Evolutionary conservation across 2,329 filamentous ascomycete genomes (phyloP).

Genomic region (Aureobasidium sp.): DNA sequence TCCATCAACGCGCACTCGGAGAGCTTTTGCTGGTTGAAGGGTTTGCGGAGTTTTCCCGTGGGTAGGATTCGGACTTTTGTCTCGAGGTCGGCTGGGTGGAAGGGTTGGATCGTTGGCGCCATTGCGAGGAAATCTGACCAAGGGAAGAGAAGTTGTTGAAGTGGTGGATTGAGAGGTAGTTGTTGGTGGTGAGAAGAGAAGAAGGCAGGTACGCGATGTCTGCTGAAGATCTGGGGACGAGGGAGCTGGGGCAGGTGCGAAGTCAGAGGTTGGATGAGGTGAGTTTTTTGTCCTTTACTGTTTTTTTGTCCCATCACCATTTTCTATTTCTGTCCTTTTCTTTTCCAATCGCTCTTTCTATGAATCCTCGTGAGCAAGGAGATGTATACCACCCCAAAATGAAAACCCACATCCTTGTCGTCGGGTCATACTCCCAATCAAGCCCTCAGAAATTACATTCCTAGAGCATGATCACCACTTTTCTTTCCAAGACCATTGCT

Average conservation of each 20-base stretch:
- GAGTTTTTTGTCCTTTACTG: slow-evolving; percentile 16
- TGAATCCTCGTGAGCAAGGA: not conserved
- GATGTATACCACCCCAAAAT: not conserved
- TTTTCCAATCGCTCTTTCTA: too few species aligned
- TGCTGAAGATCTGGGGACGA: slow-evolving; percentile 42
- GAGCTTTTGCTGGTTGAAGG: slow-evolving; percentile 39
- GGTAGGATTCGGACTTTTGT: slow-evolving; percentile 43
- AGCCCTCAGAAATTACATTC: not conserved
- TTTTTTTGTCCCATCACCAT: not conserved
- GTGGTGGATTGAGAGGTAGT: slow-evolving; percentile 17
- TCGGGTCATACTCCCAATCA: not conserved
- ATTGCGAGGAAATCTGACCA: too few species aligned
- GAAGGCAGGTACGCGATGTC: slow-evolving; percentile 14
- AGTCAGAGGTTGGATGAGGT: slow-evolving; percentile 45
- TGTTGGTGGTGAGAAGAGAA: not conserved
- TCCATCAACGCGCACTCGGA: slow-evolving; percentile 49
- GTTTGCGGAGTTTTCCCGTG: slow-evolving; percentile 45
- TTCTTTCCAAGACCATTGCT: too few species aligned
- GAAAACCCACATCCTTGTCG: not conserved
- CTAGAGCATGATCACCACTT: not conserved
- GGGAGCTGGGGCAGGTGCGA: slow-evolving; percentile 43
- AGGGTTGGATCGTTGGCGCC: slow-evolving; percentile 47
- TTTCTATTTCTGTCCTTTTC: not conserved
- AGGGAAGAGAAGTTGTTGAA: not conserved
- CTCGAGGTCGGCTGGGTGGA: slow-evolving; percentile 44